Conservation (phyloP, 192 early-diverging fungal genomes). For the Linnemannia schmuckeri region DNA sequence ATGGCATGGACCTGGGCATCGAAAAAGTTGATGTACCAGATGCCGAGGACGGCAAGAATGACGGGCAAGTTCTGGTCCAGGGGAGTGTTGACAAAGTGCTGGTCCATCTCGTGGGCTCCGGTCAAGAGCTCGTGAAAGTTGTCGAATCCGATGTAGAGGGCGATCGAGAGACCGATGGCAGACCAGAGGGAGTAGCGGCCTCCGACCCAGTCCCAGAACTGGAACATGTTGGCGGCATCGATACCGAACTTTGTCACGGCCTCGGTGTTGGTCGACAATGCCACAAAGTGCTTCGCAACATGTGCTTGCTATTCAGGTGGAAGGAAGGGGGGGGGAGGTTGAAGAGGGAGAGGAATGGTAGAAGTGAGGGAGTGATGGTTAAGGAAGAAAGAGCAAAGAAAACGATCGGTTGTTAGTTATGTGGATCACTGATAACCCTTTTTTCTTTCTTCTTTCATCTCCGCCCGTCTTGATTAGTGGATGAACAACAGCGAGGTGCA, state of each 20-base stretch:
- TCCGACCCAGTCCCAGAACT: slow-evolving; percentile 99
- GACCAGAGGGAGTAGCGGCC: slow-evolving; percentile 99
- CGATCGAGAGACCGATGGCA: slow-evolving; percentile 97
- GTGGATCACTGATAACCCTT: no score
- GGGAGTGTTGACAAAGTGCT: slow-evolving; percentile 92
- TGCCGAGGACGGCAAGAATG: slow-evolving; percentile 87
- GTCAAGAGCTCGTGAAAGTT: slow-evolving; percentile 93
- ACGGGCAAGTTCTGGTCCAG: slow-evolving; percentile 96
- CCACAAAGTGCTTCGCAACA: slow-evolving; percentile 99
- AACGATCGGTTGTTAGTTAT: no score
- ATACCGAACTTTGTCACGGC: slow-evolving; percentile 95
- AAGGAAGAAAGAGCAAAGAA: no score
- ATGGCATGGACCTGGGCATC: slow-evolving; percentile 94
- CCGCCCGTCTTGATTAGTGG: no score
- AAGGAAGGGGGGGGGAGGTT: background rate
- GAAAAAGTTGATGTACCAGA: slow-evolving; percentile 99
- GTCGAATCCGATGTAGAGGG: slow-evolving; percentile 93
- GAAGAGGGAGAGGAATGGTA: no score
- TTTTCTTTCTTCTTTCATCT: no score
- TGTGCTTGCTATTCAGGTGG: slow-evolving; percentile 66
- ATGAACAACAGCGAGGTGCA: no score
- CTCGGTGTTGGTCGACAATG: slow-evolving; percentile 94
- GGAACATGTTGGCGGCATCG: slow-evolving; percentile 97
- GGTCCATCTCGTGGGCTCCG: slow-evolving; percentile 97
- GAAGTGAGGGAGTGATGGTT: no score